These are phyloP conservation scores for Ceratocystis albifundus DNA, from an alignment of 2,329 filamentous ascomycete species.

Conservation along the genomic window DNA sequence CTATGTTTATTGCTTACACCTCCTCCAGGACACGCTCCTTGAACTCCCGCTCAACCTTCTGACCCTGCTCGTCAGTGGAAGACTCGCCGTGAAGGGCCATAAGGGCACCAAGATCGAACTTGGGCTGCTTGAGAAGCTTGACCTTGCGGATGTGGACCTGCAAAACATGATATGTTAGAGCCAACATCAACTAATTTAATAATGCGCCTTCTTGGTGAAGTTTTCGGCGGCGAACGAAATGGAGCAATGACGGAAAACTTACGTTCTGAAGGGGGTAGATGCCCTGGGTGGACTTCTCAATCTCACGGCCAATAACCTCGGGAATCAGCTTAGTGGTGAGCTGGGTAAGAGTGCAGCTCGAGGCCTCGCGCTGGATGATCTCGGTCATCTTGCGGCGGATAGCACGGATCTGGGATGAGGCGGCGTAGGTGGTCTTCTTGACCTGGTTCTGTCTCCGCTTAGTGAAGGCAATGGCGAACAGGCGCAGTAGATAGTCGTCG, in stretches of 20 bases:
- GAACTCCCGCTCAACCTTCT: conserved; percentile 99
- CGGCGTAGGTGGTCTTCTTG: conserved; percentile 99
- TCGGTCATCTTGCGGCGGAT: conserved; percentile 99
- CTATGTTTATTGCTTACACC: conserved; percentile 53
- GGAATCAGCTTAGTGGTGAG: conserved; percentile 98
- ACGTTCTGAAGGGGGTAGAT: conserved; percentile 99
- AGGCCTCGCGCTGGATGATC: conserved; percentile 94
- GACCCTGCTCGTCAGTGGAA: conserved; percentile 85
- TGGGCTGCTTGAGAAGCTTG: conserved; percentile 96
- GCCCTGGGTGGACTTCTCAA: conserved; percentile 98
- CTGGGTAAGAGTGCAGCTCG: conserved; percentile 87
- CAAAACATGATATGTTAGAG: conserved; percentile 29
- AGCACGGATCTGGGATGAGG: conserved; percentile 89
- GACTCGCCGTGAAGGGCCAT: conserved; percentile 97
- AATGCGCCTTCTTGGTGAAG: neutral
- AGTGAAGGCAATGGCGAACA: conserved; percentile 99
- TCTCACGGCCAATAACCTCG: conserved; percentile 98
- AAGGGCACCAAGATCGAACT: conserved; percentile 96
- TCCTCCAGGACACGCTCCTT: conserved; percentile 92
- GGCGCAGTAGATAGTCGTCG: conserved; percentile 97
- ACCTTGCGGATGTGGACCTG: conserved; percentile 99
- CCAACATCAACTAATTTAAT: neutral
- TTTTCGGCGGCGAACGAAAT: neutral
- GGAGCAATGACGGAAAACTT: conserved; percentile 31
- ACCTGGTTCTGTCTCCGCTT: conserved; percentile 99